Evolutionary conservation across 1,139 yeast species (phyloP), one percentile per base, ranked within the genome.

Genomic region (Candida frijolesensis): DNA sequence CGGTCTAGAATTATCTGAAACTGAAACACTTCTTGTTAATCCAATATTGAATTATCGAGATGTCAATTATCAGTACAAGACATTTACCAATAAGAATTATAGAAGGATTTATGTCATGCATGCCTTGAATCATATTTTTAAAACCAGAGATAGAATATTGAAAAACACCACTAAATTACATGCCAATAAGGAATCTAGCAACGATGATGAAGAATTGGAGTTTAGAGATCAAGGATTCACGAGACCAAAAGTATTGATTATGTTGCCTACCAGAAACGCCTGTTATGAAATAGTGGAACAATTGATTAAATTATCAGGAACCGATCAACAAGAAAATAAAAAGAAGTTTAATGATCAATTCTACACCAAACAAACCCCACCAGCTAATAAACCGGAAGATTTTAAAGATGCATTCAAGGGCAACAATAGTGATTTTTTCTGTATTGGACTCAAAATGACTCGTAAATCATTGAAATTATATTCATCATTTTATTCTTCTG

Each of bases 191-290:
- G 86, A 76, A 59, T 74, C 65, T 65, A 64, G 70, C n/a, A 40
- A 40, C 15, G 34, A 27, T 25, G 43, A 27, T 15, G 73, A 71
- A 11, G 84, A 78, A 51, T 69, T 68, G 4, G 97, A 90, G 60
- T 76, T 80, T 54, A 74, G 96, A 52, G 99, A 94, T 65, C 99
- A 94, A 67, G 98, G 99, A 14, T 95, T 91, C 63, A 92, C 97
- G 0, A 79, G 98, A 54, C 96, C 99, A 1, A 92, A 91, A 62
- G 92, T 87, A 1, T 72, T 94, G 51, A 83, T 94, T 5, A 69
- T 94, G 37, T 72, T 90, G 45, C 98, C 99, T 8, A 90, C 97
- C 0, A 80, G 97, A 62, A 82, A 91, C 57, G 75, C 88, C 2
- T 90, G 96, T 44, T 83, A 82, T 63, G 84, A 84, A 50, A 76